Evolutionary conservation across 2,329 filamentous ascomycete genomes (phyloP), one percentile per base, ranked within the genome.

Genomic region (Aspergillus pseudoglaucus): DNA sequence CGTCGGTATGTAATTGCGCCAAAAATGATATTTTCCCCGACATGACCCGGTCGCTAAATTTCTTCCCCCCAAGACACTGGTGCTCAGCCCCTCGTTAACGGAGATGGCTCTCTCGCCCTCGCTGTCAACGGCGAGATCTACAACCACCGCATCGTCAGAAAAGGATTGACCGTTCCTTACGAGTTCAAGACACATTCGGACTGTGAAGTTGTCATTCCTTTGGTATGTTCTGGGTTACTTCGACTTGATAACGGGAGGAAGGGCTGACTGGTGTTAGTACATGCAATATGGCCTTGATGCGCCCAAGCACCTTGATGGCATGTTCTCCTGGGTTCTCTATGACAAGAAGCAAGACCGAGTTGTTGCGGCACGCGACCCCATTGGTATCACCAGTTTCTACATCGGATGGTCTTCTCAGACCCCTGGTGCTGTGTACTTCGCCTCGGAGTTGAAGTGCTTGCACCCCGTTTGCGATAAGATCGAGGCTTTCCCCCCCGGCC

Each of bases 71-170:
- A 68, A 91, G 91, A 97, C 70, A 91, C 88, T 63, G 93, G 93
- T 68, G 91, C 93, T 45, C 93, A 98, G 75, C 93, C 93, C 55
- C 79, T 98, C 57, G 86, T 91, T 77, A 97, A 90, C 77, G 83
- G 89, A 59, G 91, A 97, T 69, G 85, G 84, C 57, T 85, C 79
- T 61, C 85, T 98, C 62, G 84, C 91, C 55, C 83, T 98, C 52
- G 91, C 93, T 56, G 93, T 97, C 82, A 98, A 98, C 73, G 93
- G 93, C 73, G 93, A 98, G 71, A 98, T 98, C 69, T 98, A 98
- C 81, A 98, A 98, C 83, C 93, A 98, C 76, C 87, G 91, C 67
- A 82, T 95, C 64, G 79, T 98, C 64, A 86, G 93, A 67, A 97
- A 96, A 75, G 77, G 78, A 61, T 77, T 96, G 62, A 88, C 88